Percentiles rank a stretch among this genome's conserved stretches.
phyloP scores from a whole-genome alignment of 345 rosid genomes.

The Rhizophora mangle region DNA sequence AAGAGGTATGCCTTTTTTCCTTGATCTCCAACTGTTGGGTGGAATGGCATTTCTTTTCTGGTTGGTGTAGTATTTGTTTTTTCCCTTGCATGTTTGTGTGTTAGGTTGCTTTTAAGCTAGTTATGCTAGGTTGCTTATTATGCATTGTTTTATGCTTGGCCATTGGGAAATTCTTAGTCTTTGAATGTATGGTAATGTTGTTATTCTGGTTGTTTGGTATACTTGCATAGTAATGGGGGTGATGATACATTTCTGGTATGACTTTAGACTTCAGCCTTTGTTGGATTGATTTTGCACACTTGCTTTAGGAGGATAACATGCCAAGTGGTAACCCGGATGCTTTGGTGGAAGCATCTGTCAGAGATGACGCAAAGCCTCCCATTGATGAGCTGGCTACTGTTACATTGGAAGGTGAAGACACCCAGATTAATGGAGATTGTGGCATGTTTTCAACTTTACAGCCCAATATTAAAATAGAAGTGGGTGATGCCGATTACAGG shows the following conservation, averaged over 20 bases:
- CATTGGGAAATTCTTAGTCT: no score
- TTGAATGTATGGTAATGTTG: no score
- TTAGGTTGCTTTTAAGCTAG: neutral
- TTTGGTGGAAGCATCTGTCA: conserved; percentile 30
- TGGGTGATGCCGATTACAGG: conserved; percentile 29
- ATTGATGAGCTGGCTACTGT: conserved; percentile 24
- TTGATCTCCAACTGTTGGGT: neutral
- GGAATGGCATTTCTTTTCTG: neutral
- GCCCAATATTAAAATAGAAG: conserved; percentile 33
- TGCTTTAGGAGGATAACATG: conserved; percentile 41
- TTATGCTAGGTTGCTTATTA: neutral
- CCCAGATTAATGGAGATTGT: conserved; percentile 26
- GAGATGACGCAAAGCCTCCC: conserved; percentile 32
- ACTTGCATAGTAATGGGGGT: neutral
- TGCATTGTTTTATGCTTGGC: no score
- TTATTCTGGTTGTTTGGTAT: no score
- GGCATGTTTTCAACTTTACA: conserved; percentile 19
- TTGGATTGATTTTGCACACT: conserved; percentile 16
- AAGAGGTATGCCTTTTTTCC: conserved; percentile 43
- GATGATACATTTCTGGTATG: neutral
- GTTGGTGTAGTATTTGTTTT: neutral
- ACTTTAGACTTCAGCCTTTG: conserved; percentile 1
- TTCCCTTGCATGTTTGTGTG: neutral
- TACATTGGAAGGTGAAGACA: conserved; percentile 33
- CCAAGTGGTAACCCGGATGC: conserved; percentile 30